These are phyloP conservation scores for Colletotrichum chrysophilum DNA, from an alignment of 2,329 filamentous ascomycete species.

Conservation along the genomic window DNA sequence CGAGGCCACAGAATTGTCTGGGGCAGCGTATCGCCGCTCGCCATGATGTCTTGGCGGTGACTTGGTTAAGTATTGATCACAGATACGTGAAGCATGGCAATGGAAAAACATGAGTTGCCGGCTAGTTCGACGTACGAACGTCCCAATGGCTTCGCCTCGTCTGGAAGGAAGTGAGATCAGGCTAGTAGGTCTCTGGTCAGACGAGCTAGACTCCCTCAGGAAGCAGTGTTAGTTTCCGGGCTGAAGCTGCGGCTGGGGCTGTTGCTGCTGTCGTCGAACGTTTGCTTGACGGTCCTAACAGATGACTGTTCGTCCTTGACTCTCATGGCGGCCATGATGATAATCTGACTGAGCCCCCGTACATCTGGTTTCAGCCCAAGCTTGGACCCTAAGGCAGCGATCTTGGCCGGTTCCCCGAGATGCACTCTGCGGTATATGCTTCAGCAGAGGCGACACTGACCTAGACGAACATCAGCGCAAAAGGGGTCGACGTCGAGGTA, in stretches of 20 bases:
- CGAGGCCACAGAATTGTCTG: not conserved
- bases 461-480: slow-evolving; percentile 3
- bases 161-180: not conserved
- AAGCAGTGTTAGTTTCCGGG: not conserved
- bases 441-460: not conserved
- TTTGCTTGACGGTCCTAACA: not conserved
- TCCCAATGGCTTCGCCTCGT: not conserved
- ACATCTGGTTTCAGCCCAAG: slow-evolving; percentile 18
- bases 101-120: not conserved
- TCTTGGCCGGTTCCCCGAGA: not conserved
- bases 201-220: not conserved
- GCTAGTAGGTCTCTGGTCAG: not conserved
- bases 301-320: not conserved
- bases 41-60: not conserved
- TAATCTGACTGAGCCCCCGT: not conserved
- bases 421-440: not conserved
- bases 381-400: slow-evolving; percentile 13
- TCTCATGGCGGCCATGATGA: not conserved
- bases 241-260: not conserved
- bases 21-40: not conserved
- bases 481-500: not conserved
- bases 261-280: not conserved
- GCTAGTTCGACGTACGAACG: not conserved
- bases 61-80: not conserved
- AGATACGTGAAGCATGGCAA: not conserved